phyloP scores from a whole-genome alignment of 2,329 filamentous ascomycete genomes.

The Lomentospora prolificans region DNA sequence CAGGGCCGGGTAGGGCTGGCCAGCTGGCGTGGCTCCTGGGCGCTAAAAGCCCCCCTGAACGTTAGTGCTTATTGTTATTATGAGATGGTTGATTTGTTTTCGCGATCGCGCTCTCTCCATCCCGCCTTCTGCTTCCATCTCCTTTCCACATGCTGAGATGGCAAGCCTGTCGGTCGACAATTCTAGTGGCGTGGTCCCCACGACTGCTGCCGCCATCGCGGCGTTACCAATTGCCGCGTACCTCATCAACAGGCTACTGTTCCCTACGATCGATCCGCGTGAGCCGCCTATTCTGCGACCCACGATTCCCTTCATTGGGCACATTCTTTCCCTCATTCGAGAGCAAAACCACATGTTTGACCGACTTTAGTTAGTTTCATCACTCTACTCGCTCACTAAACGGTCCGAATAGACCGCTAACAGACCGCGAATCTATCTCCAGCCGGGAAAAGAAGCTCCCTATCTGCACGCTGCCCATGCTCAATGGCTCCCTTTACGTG shows the following conservation, averaged over 20 bases:
- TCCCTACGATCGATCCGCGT: slow-evolving; percentile 18
- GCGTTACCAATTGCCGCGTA: background rate
- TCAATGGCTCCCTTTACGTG: slow-evolving; percentile 33
- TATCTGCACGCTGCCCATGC: slow-evolving; percentile 34
- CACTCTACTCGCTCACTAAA: background rate
- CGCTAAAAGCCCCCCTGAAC: too few relatives aligned
- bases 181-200: background rate
- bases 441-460: slow-evolving; percentile 18
- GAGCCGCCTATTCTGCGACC: slow-evolving; percentile 33
- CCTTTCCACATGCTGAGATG: too few relatives aligned
- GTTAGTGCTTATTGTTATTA: too few relatives aligned
- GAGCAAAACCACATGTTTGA: slow-evolving; percentile 25
- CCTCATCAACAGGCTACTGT: slow-evolving; percentile 13
- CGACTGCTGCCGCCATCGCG: background rate
- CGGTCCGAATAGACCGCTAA: too few relatives aligned
- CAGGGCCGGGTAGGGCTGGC: too few relatives aligned
- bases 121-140: too few relatives aligned
- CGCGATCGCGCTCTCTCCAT: too few relatives aligned
- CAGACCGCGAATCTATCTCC: background rate
- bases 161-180: too few relatives aligned
- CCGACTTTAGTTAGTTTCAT: slow-evolving; percentile 24
- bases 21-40: too few relatives aligned
- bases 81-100: too few relatives aligned
- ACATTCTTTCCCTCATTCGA: slow-evolving; percentile 31
- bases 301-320: slow-evolving; percentile 32